These are phyloP conservation scores for Stachybotrys echinatus DNA, from an alignment of 2,329 filamentous ascomycete genomes.

Conservation along the genomic window DNA sequence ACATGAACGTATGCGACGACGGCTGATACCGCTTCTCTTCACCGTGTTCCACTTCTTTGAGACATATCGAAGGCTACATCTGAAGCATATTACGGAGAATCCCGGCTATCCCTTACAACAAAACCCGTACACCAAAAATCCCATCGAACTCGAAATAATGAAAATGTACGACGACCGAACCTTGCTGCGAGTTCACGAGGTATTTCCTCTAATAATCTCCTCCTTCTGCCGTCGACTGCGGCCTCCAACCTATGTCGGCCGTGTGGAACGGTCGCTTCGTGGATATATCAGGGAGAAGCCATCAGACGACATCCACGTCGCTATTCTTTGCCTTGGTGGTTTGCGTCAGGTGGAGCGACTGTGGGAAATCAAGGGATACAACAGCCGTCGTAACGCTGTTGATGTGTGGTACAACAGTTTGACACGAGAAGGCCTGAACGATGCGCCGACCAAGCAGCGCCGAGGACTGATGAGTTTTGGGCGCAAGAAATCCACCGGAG, in stretches of 20 bases:
- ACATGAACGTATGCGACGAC: constrained; percentile 57
- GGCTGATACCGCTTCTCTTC: constrained; percentile 58
- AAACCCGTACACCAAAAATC: constrained; percentile 55
- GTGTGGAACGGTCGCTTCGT: constrained; percentile 56
- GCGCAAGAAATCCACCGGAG: constrained; percentile 49
- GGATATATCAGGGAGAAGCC: constrained; percentile 60
- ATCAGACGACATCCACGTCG: constrained; percentile 56
- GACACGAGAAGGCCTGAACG: constrained; percentile 33
- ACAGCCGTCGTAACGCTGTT: constrained; percentile 51
- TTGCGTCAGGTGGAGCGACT: constrained; percentile 58
- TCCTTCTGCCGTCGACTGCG: constrained; percentile 58
- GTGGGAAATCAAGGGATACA: constrained; percentile 64
- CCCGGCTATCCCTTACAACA: constrained; percentile 43
- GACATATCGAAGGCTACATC: constrained; percentile 54
- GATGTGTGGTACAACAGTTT: constrained; percentile 55
- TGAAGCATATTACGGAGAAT: constrained; percentile 49
- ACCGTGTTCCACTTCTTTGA: constrained; percentile 66
- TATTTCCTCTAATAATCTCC: constrained; percentile 59
- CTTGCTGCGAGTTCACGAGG: constrained; percentile 56
- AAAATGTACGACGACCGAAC: constrained; percentile 60
- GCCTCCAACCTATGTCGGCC: constrained; percentile 59
- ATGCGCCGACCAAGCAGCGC: constrained; percentile 41
- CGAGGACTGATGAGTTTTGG: constrained; percentile 48
- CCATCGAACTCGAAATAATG: constrained; percentile 58
- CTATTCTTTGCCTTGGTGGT: constrained; percentile 55